These are phyloP conservation scores for Artemisia annua DNA, from an alignment of 129 eudicot genomes.

Conservation along the genomic window DNA sequence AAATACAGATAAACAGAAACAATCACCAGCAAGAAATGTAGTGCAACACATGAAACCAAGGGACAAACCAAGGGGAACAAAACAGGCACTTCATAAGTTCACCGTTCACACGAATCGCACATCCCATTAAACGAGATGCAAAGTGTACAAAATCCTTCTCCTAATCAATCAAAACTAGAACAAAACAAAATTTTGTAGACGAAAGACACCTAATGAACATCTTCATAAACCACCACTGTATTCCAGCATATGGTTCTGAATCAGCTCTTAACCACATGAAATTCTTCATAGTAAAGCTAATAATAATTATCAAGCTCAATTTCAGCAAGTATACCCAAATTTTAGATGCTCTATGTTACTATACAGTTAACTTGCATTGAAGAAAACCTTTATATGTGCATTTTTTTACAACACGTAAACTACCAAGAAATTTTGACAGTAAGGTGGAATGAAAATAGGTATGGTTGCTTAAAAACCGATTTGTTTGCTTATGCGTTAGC, in stretches of 20 bases:
- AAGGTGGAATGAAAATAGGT: too few relatives aligned
- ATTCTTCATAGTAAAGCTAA: constrained; percentile 24
- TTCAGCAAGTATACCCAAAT: not conserved
- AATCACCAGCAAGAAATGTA: not conserved
- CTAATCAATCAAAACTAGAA: not conserved
- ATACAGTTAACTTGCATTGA: not conserved
- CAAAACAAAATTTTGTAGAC: constrained; percentile 19
- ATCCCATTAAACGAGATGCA: constrained; percentile 21
- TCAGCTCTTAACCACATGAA: not conserved
- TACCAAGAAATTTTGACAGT: too few relatives aligned
- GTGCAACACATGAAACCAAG: not conserved
- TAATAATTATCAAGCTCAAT: not conserved
- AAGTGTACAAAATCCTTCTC: constrained; percentile 9
- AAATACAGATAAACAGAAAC: too few relatives aligned
- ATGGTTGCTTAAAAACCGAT: too few relatives aligned
- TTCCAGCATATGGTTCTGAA: constrained; percentile 19
- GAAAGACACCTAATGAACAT: constrained; percentile 29
- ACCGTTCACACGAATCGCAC: constrained; percentile 10
- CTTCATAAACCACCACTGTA: constrained; percentile 18
- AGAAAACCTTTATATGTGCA: not conserved
- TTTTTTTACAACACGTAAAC: too few relatives aligned
- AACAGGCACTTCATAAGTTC: constrained; percentile 12
- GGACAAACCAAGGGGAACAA: not conserved
- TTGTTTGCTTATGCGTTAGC: too few relatives aligned
- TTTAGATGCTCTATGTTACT: not conserved